Base-by-base conservation (phyloP, 345 rosid genomes). In the Pseudoturritis turrita region DNA sequence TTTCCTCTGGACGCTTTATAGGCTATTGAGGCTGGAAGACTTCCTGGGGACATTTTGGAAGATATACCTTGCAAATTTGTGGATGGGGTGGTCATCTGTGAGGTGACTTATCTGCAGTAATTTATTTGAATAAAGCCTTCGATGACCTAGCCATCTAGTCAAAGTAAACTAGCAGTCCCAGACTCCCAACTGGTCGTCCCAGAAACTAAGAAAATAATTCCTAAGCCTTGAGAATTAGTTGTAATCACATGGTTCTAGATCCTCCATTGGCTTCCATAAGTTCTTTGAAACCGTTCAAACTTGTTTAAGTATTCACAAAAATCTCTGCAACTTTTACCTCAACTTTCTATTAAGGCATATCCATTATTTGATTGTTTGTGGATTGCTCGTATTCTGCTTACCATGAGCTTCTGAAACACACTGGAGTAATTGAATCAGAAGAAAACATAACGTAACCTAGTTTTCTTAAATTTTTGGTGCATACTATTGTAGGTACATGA, bases 11-110 rank as follows among this genome's bases (percentile, higher is more conserved):
- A 35, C 60, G 26, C 52, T 41, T 53, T 73, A 71, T 29, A 96
- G 99, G 98, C 95, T 60, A 84, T 96, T 81, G 98, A 92, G 64
- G 89, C 89, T 77, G 98, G 98, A 14, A 83, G 82, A 76, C 82
- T 96, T 68, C 99, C 97, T 60, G 86, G 88, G 71, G 98, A 92
- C 78, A 65, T 87, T 76, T 77, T 86, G 82, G 96, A 84, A 65
- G 90, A 81, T 68, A 77, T 89, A 74, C 92, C 90, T 11, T 87
- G 84, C 89, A 87, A 87, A 78, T 96, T 79, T 66, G 67, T 83
- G 72, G 84, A 86, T 71, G 98, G 99, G 63, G 77, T 85, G 23
- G 78, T 95, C 50, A 45, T 81, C 51, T 95, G 99, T 68, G 96
- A 89, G 96, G 99, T 92, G 73, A 82, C 83, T 79, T 51, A 49